phyloP scores from a whole-genome alignment of 2,329 filamentous ascomycete genomes.

The Aspergillus hiratsukae region DNA sequence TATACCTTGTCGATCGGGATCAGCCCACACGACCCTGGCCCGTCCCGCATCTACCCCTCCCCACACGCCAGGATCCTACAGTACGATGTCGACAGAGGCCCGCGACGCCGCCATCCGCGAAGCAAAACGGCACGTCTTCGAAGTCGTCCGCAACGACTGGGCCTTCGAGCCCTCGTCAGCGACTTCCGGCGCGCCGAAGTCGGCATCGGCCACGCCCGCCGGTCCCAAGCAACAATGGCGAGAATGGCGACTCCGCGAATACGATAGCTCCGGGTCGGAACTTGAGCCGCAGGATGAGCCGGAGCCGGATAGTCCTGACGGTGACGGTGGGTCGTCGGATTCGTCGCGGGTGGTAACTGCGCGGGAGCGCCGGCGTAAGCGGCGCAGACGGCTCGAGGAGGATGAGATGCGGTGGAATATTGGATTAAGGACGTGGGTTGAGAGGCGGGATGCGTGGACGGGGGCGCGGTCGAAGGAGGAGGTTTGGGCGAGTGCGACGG shows the following conservation, averaged over 20 bases:
- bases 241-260: slow-evolving; percentile 36
- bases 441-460: slow-evolving; percentile 79
- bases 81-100: slow-evolving; percentile 25
- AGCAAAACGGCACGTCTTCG: slow-evolving; percentile 38
- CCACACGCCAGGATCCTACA: no score
- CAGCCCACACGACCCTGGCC: neutral
- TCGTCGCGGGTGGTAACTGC: slow-evolving; percentile 37
- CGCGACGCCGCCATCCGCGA: slow-evolving; percentile 39
- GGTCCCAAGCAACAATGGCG: slow-evolving; percentile 23
- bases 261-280: slow-evolving; percentile 35
- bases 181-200: slow-evolving; percentile 14
- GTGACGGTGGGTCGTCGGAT: slow-evolving; percentile 10
- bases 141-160: slow-evolving; percentile 42
- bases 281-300: slow-evolving; percentile 26
- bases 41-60: neutral
- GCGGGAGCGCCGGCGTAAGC: slow-evolving; percentile 51
- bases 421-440: slow-evolving; percentile 73
- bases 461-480: slow-evolving; percentile 51
- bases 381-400: slow-evolving; percentile 55
- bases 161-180: slow-evolving; percentile 25
- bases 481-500: slow-evolving; percentile 18
- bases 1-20: neutral
- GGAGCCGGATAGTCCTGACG: slow-evolving; percentile 6
- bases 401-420: slow-evolving; percentile 73
- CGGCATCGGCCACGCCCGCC: slow-evolving; percentile 17